Percentiles rank a stretch among this genome's conserved stretches.
Evolutionary conservation across 106 monocot species (phyloP).

Genomic region (Dendrobium chrysotoxum): DNA sequence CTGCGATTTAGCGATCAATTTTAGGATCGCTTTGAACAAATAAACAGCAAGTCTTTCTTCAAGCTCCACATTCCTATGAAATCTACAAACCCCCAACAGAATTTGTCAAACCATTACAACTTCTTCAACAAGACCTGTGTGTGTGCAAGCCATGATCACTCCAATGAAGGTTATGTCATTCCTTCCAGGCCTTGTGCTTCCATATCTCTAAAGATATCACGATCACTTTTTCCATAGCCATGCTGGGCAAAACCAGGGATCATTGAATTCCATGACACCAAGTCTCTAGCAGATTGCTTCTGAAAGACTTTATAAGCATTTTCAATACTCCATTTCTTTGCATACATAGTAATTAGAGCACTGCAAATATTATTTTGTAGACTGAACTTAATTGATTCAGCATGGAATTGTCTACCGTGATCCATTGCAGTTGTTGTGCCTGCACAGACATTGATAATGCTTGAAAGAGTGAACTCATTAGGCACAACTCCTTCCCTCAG

Average conservation of each 20-base stretch:
- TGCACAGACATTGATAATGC: slow-evolving; percentile 53
- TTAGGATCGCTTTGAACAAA: too few species aligned
- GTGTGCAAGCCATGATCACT: slow-evolving; percentile 66
- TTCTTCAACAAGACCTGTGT: slow-evolving; percentile 64
- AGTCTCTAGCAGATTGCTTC: slow-evolving; percentile 48
- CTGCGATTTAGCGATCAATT: too few species aligned
- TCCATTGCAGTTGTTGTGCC: slow-evolving; percentile 41
- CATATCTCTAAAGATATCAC: slow-evolving; percentile 55
- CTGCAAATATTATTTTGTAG: slow-evolving; percentile 52
- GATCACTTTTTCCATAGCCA: slow-evolving; percentile 49
- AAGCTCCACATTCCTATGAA: slow-evolving; percentile 50
- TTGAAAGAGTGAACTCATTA: slow-evolving; percentile 73
- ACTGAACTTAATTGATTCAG: slow-evolving; percentile 40
- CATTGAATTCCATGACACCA: slow-evolving; percentile 88
- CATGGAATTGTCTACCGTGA: slow-evolving; percentile 81
- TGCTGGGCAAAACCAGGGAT: slow-evolving; percentile 76
- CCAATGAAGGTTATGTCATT: slow-evolving; percentile 75
- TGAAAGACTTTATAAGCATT: slow-evolving; percentile 50
- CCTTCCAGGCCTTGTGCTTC: slow-evolving; percentile 29
- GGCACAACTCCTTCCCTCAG: slow-evolving; percentile 17
- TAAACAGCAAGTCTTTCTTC: slow-evolving; percentile 49
- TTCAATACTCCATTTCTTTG: slow-evolving; percentile 71
- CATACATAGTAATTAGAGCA: slow-evolving; percentile 77
- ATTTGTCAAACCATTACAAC: slow-evolving; percentile 68
- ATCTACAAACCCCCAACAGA: slow-evolving; percentile 49